phyloP scores from a whole-genome alignment of 2,329 filamentous ascomycete genomes.

The Arthrinium puccinioides region DNA sequence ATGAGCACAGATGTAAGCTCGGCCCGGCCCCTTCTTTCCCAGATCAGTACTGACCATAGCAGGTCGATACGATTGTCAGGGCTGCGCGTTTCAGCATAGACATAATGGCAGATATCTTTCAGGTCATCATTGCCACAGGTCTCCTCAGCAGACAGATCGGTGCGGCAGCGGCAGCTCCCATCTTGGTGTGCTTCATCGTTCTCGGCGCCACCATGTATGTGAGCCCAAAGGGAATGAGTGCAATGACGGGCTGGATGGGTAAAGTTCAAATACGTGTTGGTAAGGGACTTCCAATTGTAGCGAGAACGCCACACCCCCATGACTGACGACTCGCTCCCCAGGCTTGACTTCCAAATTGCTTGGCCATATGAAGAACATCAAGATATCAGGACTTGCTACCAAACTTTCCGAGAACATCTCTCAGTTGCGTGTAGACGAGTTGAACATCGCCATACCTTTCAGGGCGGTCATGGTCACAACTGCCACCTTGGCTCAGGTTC shows the following conservation, averaged over 20 bases:
- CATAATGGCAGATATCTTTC: conserved; percentile 28
- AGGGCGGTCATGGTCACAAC: conserved; percentile 24
- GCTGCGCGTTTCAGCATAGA: conserved; percentile 27
- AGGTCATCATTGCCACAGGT: conserved; percentile 25
- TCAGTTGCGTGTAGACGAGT: conserved; percentile 19
- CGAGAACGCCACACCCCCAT: no score
- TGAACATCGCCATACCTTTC: conserved; percentile 23
- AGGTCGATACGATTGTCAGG: conserved; percentile 30
- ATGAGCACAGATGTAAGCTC: conserved; percentile 31
- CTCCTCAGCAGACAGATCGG: conserved; percentile 26
- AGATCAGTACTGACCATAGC: not conserved
- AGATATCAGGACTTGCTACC: conserved; percentile 23
- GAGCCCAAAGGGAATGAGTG: conserved; percentile 9
- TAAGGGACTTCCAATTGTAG: no score
- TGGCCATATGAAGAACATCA: conserved; percentile 28
- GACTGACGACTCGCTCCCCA: no score
- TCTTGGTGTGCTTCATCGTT: conserved; percentile 21
- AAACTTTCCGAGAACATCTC: conserved; percentile 9
- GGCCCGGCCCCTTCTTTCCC: no score
- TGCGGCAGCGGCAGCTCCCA: conserved; percentile 23
- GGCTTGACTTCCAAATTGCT: conserved; percentile 17
- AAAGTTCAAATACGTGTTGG: conserved; percentile 5
- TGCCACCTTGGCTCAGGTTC: conserved; percentile 26
- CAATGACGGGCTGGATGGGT: not conserved
- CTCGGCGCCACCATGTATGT: conserved; percentile 17